A percentile compares a stretch with the other conserved stretches of the same genome.
phyloP scores from a whole-genome alignment of 2,329 filamentous ascomycete genomes.

The Cryphonectria radicalis region DNA sequence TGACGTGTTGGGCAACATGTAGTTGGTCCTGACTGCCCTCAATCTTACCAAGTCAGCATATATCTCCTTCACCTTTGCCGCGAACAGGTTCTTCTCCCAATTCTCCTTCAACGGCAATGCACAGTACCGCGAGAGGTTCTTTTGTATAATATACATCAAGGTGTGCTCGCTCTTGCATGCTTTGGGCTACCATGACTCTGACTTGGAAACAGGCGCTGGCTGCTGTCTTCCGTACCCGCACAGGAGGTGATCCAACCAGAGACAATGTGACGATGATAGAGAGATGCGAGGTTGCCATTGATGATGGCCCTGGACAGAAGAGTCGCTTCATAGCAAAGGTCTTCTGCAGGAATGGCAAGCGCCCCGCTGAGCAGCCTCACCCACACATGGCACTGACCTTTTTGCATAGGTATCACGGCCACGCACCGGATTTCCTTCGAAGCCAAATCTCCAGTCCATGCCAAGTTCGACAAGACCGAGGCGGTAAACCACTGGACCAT shows the following conservation, averaged over 20 bases:
- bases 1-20: constrained; percentile 17
- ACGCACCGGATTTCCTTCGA: constrained; percentile 80
- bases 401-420: constrained; percentile 66
- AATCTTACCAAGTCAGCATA: constrained; percentile 84
- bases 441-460: constrained; percentile 72
- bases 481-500: constrained; percentile 75
- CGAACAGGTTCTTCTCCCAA: constrained; percentile 71
- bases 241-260: constrained; percentile 58
- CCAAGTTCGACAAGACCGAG: constrained; percentile 70
- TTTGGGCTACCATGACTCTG: neutral
- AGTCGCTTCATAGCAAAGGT: constrained; percentile 78
- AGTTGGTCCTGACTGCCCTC: constrained; percentile 75
- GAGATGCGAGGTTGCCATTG: constrained; percentile 72
- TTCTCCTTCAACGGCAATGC: constrained; percentile 67
- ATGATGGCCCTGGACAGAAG: constrained; percentile 71
- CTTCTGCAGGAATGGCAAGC: constrained; percentile 69
- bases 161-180: constrained; percentile 42
- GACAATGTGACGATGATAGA: constrained; percentile 74
- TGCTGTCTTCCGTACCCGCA: constrained; percentile 73
- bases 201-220: constrained; percentile 60
- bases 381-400: neutral
- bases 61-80: constrained; percentile 70
- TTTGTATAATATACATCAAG: constrained; percentile 75
- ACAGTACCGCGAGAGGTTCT: constrained; percentile 64
- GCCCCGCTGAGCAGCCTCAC: neutral